A percentile compares a stretch with the other conserved stretches of the same genome.
phyloP scores from a whole-genome alignment of 2,329 filamentous ascomycete genomes.

The Arthroderma uncinatum region DNA sequence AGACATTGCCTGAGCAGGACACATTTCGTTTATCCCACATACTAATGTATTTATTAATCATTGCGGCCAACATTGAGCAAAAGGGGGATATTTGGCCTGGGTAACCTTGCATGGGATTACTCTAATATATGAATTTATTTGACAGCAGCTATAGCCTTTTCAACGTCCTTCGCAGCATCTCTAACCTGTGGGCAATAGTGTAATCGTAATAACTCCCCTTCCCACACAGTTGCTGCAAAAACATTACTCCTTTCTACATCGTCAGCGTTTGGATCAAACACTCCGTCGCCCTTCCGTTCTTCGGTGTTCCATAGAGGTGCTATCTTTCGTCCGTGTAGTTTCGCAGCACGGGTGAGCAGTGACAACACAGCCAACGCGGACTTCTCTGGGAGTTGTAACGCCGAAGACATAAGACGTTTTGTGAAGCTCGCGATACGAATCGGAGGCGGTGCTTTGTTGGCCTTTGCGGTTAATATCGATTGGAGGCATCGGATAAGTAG shows the following conservation, averaged over 20 bases:
- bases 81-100: background rate
- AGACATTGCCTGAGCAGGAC: too few relatives aligned
- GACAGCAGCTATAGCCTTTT: slow-evolving; percentile 47
- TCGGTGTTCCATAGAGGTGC: slow-evolving; percentile 87
- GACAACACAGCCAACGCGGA: slow-evolving; percentile 69
- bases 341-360: slow-evolving; percentile 65
- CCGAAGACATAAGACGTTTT: slow-evolving; percentile 74
- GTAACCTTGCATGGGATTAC: background rate
- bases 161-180: slow-evolving; percentile 58
- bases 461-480: slow-evolving; percentile 67
- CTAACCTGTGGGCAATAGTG: slow-evolving; percentile 83
- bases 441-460: slow-evolving; percentile 63
- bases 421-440: slow-evolving; percentile 80
- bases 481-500: slow-evolving; percentile 79
- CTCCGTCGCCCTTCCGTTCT: slow-evolving; percentile 81
- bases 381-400: slow-evolving; percentile 83
- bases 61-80: background rate
- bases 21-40: too few relatives aligned
- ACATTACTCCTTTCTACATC: slow-evolving; percentile 82
- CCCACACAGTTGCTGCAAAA: slow-evolving; percentile 83
- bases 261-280: slow-evolving; percentile 61
- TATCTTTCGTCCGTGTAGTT: slow-evolving; percentile 72
- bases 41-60: background rate
- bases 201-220: slow-evolving; percentile 70
- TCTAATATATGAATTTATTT: slow-evolving; percentile 13